Evolutionary conservation across 208 protist genomes (phyloP), one percentile per base, ranked within the genome.

Genomic region (Kentomonas sorsogonicus): DNA sequence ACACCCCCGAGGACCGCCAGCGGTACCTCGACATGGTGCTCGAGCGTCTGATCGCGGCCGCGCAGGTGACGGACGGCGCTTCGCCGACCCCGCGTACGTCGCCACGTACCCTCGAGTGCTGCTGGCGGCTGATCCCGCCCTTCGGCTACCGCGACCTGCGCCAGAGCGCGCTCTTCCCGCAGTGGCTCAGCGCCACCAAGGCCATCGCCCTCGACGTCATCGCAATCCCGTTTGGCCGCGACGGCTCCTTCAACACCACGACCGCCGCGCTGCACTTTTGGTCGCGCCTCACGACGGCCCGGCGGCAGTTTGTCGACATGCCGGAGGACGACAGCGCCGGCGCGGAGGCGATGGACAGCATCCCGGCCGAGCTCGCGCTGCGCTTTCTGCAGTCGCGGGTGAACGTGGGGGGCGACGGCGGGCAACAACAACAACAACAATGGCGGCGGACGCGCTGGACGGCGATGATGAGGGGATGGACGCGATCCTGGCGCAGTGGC

Each of bases 131-230:
- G 22, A 65, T 94, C 16, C 50, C 74, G 3, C 83, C 87, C 0
- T 87, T 88, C 65, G 82, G 83, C 23, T 94, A 91, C 54, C 74
- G 84, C 18, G 87, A 94, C 44, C 62, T 94, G 30, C 68, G 77
- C 58, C 47, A 69, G 29, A 69, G 78, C 45, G 29, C 22, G 4
- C 36, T 34, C 16, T 94, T 91, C 66, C 50, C 59, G 36, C 39
- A 44, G 15, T 94, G 79, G 73, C 39, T 89, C 16, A 58, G 56
- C 23, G 59, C 64, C 23, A 20, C 89, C 26, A 59, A 46, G 4
- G 50, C 47, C 15, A 22, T 91, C 25, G 86, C 82, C 11, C 43
- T 82, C 15, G 68, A 86, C 23, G 76, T 89, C 31, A 75, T 94
- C 25, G 67, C 66, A 47, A 76, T 88, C 27, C 75, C 78, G 2